Evolutionary conservation across 73 alveolate genomes (phyloP).

Genomic region (Breviolum minutum): DNA sequence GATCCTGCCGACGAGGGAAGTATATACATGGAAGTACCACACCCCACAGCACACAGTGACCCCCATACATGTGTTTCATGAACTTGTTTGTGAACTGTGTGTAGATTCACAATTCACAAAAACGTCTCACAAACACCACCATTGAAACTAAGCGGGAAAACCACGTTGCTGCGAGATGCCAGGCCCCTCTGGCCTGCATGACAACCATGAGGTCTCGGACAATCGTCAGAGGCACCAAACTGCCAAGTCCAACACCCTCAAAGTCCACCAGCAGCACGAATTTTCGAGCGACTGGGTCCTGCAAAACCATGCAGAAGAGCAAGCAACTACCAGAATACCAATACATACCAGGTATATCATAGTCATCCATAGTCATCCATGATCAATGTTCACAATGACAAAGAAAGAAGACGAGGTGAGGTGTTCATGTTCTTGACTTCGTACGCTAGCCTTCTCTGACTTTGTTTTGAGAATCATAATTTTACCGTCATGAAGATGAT

Average conservation of each 20-base stretch:
- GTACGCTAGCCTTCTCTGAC: too few relatives aligned
- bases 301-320: background rate
- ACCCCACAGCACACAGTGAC: background rate
- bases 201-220: conserved; percentile 56
- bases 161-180: background rate
- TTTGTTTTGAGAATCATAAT: too few relatives aligned
- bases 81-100: background rate
- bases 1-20: conserved; percentile 30
- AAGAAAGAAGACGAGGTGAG: background rate
- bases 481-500: background rate
- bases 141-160: background rate
- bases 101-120: background rate
- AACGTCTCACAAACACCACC: too few relatives aligned
- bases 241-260: conserved; percentile 63
- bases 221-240: conserved; percentile 44
- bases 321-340: background rate
- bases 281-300: conserved; percentile 85
- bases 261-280: conserved; percentile 80
- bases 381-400: background rate
- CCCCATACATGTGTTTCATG: too few relatives aligned
- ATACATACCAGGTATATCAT: background rate
- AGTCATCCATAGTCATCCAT: background rate
- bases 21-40: background rate
- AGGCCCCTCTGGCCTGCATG: conserved; percentile 41
- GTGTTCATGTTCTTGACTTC: background rate